phyloP scores from a whole-genome alignment of 768 basidiomycete species.

The Russula vinacea region DNA sequence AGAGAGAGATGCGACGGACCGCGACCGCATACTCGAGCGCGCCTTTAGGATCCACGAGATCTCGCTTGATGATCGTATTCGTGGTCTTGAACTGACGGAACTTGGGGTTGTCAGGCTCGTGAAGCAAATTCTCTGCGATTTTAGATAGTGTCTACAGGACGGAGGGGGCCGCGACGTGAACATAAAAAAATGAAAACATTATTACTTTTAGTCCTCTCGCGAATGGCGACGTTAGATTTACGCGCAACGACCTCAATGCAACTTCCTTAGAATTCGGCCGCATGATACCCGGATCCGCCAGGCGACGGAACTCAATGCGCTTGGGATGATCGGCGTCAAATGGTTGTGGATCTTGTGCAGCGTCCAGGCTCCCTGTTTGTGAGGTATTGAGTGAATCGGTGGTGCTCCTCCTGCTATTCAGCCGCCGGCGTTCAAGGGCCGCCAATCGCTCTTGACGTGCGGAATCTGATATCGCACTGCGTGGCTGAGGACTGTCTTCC shows the following conservation, averaged over 20 bases:
- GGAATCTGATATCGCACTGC: conserved; percentile 36
- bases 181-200: neutral
- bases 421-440: conserved; percentile 35
- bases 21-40: conserved; percentile 77
- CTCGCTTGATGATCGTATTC: conserved; percentile 61
- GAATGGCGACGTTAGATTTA: conserved; percentile 35
- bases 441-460: conserved; percentile 57
- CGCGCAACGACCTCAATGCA: conserved; percentile 63
- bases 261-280: conserved; percentile 64
- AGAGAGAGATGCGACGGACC: conserved; percentile 47
- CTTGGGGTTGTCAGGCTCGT: conserved; percentile 69
- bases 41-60: conserved; percentile 66
- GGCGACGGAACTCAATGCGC: conserved; percentile 67
- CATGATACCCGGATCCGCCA: conserved; percentile 75
- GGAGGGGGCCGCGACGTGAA: neutral
- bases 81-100: conserved; percentile 75
- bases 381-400: neutral
- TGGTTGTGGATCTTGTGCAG: conserved; percentile 18
- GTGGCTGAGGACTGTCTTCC: neutral
- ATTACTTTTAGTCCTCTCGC: conserved; percentile 15
- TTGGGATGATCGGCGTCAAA: conserved; percentile 56
- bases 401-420: conserved; percentile 4
- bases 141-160: conserved; percentile 57
- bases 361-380: neutral
- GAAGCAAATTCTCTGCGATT: conserved; percentile 70